Base-by-base conservation (phyloP, 345 rosid species). In the Capsella bursapastoris region DNA sequence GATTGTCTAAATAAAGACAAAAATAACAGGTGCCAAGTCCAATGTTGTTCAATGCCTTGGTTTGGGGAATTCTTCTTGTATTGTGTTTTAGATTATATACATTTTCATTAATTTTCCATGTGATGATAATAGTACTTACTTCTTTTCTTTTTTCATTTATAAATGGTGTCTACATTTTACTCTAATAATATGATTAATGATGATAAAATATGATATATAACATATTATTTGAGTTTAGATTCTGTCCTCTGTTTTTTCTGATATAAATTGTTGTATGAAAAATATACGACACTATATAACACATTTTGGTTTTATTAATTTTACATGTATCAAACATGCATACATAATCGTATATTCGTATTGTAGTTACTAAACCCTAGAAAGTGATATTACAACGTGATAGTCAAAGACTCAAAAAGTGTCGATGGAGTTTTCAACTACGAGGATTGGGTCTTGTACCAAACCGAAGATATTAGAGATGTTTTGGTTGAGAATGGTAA, bases 31-130 rank as follows among this genome's bases (percentile, higher is more conserved):
- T 72, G 48, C 58, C 41, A 50, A 57, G 62, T 52, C 70, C 74
- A 68, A 68, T 76, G 79, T 69, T 69, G 74, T 76, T 76, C 79
- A 69, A 76, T 62, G 79, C 79, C 62, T 74, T 53, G 80, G 75
- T 70, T 77, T 70, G 64, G 47, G 52, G 71, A 62, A 70, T 37
- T 63, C 32, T 72, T 52, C 34, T 62, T n/a, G 29, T 16, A 13
- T 55, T 70, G 52, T 64, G 43, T 55, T 68, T 32, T 49, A 43
- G 15, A 9, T 45, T 64, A 56, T 43, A 14, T 28, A 27, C n/a
- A 41, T 10, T 52, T 4, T 52, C 32, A 4, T 29, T 12, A 51
- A 35, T 40, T n/a, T 49, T 11, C 18, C 53, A n/a, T 31, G 29
- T 51, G 43, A 18, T 9, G 40, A 10, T 14, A 28, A 49, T 29